A percentile compares a stretch with the other conserved stretches of the same genome.
Evolutionary conservation across 2,329 filamentous ascomycete species (phyloP).

Genomic region (Hymenoscyphus fraxineus): DNA sequence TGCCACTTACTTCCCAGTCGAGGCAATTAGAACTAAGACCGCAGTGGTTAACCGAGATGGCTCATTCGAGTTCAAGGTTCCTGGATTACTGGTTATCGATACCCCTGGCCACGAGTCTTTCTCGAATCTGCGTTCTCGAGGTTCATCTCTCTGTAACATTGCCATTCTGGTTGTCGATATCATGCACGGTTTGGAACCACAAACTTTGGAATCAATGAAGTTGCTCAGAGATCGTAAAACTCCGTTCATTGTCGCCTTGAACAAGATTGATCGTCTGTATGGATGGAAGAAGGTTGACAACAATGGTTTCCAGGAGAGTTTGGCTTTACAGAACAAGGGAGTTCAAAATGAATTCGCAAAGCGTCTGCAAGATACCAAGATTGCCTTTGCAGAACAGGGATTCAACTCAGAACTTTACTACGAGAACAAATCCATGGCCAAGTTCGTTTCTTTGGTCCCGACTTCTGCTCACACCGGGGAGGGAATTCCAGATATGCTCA

Average conservation of each 20-base stretch:
- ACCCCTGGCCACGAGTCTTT: conserved; percentile 99
- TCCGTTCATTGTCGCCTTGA: conserved; percentile 96
- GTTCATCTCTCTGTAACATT: conserved; percentile 98
- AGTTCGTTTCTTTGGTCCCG: conserved; percentile 90
- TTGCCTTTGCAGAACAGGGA: conserved; percentile 91
- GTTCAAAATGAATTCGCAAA: conserved; percentile 94
- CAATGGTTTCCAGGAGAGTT: conserved; percentile 93
- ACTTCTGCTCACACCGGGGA: conserved; percentile 98
- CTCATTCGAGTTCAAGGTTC: conserved; percentile 93
- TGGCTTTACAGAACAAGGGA: conserved; percentile 84
- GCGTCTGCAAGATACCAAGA: conserved; percentile 83
- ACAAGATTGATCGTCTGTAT: conserved; percentile 99
- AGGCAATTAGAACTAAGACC: conserved; percentile 89
- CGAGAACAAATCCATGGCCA: conserved; percentile 96
- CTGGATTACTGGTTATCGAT: conserved; percentile 93
- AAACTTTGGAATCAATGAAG: conserved; percentile 96
- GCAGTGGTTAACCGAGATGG: conserved; percentile 88
- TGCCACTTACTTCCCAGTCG: conserved; percentile 97
- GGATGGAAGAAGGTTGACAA: conserved; percentile 99
- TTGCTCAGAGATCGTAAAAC: conserved; percentile 90
- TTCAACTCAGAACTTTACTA: conserved; percentile 98
- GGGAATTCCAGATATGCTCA: conserved; percentile 98
- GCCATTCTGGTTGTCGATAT: conserved; percentile 98
- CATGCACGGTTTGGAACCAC: conserved; percentile 97
- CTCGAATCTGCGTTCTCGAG: conserved; percentile 93